Evolutionary conservation across 2,329 filamentous ascomycete genomes (phyloP), one percentile per base, ranked within the genome.

Genomic region (Fusarium udum): DNA sequence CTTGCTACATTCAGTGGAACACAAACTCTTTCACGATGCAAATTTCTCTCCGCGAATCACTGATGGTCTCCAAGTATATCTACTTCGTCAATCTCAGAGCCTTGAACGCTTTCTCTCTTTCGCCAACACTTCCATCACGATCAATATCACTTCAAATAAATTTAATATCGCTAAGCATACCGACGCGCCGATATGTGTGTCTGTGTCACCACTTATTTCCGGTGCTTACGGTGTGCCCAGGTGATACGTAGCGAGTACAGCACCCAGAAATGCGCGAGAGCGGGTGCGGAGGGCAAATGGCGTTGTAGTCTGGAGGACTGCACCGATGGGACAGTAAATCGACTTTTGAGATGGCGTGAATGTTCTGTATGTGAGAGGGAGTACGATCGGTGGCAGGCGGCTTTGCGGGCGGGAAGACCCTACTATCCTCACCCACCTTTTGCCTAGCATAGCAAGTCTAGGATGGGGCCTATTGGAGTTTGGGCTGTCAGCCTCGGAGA

Each of bases 101-200:
- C 15, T 7, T 11, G 34, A n/a, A 14, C 2, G 0, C 0, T 18
- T n/a, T 18, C 6, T 4, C 7, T 14, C 20, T 9, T 40, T 11
- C 14, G 3, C 12, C 51, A 14, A 14, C 8, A 40, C 6, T 18
- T 0, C 4, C 2, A 31, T 12, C 26, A n/a, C 36, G 32, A 36
- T 2, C 51, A 14, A 8, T 6, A 16, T 22, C 11, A 31, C 20
- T 4, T 6, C 12, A 7, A 18, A 22, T n/a, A 28, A 28, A 16
- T n/a, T 18, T 18, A 14, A 3, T 6, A n/a, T 22, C 20, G 34
- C 24, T 10, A n/a, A n/a, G 4, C 11, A 55, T 14, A 22, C 7
- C 10, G n/a, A n/a, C 24, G 26, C 15, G 1, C 20, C 13, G 2
- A 28, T 6, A 55, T 55, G 51, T 55, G 51, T 26, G 15, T 40